Base-by-base conservation (phyloP, 1,284 basidiomycete species). In the Takashimella tepidaria region DNA sequence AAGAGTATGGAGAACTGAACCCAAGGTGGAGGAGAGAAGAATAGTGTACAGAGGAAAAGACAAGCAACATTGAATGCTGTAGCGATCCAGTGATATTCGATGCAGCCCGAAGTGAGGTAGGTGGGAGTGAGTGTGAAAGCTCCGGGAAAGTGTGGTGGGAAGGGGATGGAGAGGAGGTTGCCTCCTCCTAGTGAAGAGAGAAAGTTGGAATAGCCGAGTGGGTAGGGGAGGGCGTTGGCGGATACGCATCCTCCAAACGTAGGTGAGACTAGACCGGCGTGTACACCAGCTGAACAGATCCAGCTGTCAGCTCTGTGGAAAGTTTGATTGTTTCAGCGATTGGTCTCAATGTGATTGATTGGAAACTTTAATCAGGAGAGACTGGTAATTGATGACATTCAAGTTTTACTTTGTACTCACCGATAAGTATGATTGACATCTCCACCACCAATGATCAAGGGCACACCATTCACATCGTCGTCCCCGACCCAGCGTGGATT, bases 301-400 rank as follows among this genome's bases (percentile, higher is more conserved):
- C 72, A 74, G 3, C 66, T 69, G 55, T 74, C 72, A 44, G 69
- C 72, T 0, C 71, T 70, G 50, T n/a, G n/a, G n/a, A 20, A n/a
- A n/a, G n/a, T n/a, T n/a, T n/a, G n/a, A n/a, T n/a, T n/a, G 45
- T 24, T 25, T 47, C 46, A 49, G 21, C 37, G 20, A 6, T n/a
- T 11, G 5, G 24, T 22, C 23, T 16, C 4, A 43, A 21, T 43
- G 21, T 22, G 44, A 22, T 16, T 45, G 44, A 6, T 22, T 4
- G 44, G 20, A 22, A 22, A 16, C 31, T 37, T 8, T 37, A 8
- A 46, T 44, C 6, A 19, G 8, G 10, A 44, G 13, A 41, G 42
- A 11, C 23, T 8, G 42, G 8, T 8, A n/a, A n/a, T n/a, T n/a
- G n/a, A n/a, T n/a, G n/a, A 16, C 37, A 25, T 19, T 16, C 10